These are phyloP conservation scores for Suillus subluteus DNA, from an alignment of 768 basidiomycete species.

Conservation along the genomic window DNA sequence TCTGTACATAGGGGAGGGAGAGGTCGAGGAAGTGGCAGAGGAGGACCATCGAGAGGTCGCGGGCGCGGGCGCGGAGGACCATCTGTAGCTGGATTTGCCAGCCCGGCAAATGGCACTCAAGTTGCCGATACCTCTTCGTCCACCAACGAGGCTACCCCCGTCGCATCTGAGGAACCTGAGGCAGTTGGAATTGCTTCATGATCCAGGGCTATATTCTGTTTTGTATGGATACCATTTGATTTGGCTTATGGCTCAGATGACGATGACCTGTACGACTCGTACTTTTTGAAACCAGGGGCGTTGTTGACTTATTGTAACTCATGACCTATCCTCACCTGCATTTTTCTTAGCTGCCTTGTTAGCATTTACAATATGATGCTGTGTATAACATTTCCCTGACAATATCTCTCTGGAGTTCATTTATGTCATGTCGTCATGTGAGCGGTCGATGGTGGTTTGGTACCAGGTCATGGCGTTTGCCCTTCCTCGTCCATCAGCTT, in stretches of 20 bases:
- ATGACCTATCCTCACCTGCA: conserved; percentile 5
- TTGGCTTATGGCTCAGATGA: conserved; percentile 1
- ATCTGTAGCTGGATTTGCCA: neutral
- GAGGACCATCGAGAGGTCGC: conserved; percentile 38
- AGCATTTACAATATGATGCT: neutral
- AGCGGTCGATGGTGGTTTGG: neutral
- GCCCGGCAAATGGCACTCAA: conserved; percentile 1
- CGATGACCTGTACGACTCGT: neutral
- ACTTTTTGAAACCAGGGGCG: conserved; percentile 8
- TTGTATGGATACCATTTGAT: conserved; percentile 8
- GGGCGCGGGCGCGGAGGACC: conserved; percentile 40
- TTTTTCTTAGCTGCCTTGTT: conserved; percentile 3
- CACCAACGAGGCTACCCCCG: neutral
- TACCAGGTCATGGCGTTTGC: neutral
- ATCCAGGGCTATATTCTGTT: neutral
- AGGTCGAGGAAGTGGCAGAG: conserved; percentile 35
- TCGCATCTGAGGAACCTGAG: neutral
- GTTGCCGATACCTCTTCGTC: neutral
- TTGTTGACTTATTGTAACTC: conserved; percentile 13
- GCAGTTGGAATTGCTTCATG: conserved; percentile 9
- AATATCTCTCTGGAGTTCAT: neutral
- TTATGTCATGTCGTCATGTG: neutral
- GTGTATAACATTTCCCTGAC: conserved; percentile 1
- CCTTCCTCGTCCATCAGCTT: neutral
- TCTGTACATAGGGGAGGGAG: conserved; percentile 27